phyloP scores from a whole-genome alignment of 176 grass and related monocot genomes.

The Oryza officinalis region DNA sequence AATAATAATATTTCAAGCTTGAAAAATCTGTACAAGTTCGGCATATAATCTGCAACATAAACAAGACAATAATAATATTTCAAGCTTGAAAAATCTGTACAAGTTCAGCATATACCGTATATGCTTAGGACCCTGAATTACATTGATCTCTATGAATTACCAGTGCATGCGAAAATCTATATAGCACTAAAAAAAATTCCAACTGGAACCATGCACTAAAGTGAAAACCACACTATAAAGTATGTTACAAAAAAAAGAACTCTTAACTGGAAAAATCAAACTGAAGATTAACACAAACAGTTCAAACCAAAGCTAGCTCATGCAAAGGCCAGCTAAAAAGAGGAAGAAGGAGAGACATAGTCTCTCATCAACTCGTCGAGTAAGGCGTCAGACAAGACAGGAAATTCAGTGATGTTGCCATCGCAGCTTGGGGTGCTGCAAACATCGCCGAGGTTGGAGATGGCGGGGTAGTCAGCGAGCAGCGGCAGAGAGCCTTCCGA shows the following conservation, averaged over 20 bases:
- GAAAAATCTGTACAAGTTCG: too few relatives aligned
- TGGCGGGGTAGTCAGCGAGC: slow-evolving; percentile 56
- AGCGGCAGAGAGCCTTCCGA: slow-evolving; percentile 71
- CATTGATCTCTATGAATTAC: slow-evolving; percentile 33
- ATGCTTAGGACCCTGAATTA: slow-evolving; percentile 43
- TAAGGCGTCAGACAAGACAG: slow-evolving; percentile 62
- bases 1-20: not conserved
- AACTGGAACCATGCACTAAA: slow-evolving; percentile 41
- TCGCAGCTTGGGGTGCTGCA: slow-evolving; percentile 75
- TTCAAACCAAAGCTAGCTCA: slow-evolving; percentile 38
- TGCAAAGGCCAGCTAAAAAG: slow-evolving; percentile 36
- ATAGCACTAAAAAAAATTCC: slow-evolving; percentile 30
- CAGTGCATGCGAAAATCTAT: slow-evolving; percentile 50
- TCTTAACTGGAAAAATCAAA: slow-evolving; percentile 47
- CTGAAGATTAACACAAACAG: slow-evolving; percentile 20
- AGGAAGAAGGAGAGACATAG: not conserved
- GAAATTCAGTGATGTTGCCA: slow-evolving; percentile 50
- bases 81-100: slow-evolving; percentile 33
- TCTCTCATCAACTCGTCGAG: slow-evolving; percentile 65
- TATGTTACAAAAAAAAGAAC: slow-evolving; percentile 36
- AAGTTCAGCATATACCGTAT: slow-evolving; percentile 35
- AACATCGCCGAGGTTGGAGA: slow-evolving; percentile 67
- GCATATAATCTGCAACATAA: not conserved
- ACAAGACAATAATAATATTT: slow-evolving; percentile 4
- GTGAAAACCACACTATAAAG: slow-evolving; percentile 39